Evolutionary conservation across 805 yeast genomes (phyloP).

Genomic region (Yarrowia sp.): DNA sequence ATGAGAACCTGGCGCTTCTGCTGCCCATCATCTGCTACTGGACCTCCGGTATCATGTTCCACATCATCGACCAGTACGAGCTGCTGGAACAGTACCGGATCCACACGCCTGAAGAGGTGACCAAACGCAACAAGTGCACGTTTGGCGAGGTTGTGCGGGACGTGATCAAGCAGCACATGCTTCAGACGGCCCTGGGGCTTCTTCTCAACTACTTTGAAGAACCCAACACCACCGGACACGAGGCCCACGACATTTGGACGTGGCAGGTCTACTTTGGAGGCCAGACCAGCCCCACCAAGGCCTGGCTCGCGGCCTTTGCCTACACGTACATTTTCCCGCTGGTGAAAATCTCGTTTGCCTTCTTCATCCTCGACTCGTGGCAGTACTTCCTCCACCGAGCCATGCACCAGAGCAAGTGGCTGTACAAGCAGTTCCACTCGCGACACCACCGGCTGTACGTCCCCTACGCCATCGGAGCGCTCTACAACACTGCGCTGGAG

Average conservation of each 20-base stretch:
- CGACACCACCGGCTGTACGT: conserved; percentile 94
- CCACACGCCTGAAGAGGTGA: conserved; percentile 89
- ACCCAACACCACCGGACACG: conserved; percentile 58
- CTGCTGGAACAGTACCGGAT: conserved; percentile 85
- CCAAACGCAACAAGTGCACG: conserved; percentile 75
- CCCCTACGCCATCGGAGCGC: conserved; percentile 96
- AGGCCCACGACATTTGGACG: conserved; percentile 56
- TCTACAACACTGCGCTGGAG: conserved; percentile 92
- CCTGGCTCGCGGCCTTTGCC: conserved; percentile 60
- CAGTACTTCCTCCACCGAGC: conserved; percentile 87
- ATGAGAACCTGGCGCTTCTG: conserved; percentile 71
- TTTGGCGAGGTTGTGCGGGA: conserved; percentile 74
- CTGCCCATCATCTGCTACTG: conserved; percentile 87
- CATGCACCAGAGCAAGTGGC: conserved; percentile 81
- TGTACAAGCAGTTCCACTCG: conserved; percentile 86
- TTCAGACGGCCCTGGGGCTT: conserved; percentile 78
- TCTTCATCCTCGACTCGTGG: conserved; percentile 89
- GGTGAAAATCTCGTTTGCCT: conserved; percentile 65
- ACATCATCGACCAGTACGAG: conserved; percentile 72
- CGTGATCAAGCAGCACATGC: conserved; percentile 81
- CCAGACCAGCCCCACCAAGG: conserved; percentile 41
- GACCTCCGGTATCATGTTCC: conserved; percentile 76
- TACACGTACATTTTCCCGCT: conserved; percentile 51
- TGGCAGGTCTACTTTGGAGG: conserved; percentile 35
- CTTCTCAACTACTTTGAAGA: conserved; percentile 62